Conservation (phyloP, 352 stramenopile genomes). For the Pythium aquatile region DNA sequence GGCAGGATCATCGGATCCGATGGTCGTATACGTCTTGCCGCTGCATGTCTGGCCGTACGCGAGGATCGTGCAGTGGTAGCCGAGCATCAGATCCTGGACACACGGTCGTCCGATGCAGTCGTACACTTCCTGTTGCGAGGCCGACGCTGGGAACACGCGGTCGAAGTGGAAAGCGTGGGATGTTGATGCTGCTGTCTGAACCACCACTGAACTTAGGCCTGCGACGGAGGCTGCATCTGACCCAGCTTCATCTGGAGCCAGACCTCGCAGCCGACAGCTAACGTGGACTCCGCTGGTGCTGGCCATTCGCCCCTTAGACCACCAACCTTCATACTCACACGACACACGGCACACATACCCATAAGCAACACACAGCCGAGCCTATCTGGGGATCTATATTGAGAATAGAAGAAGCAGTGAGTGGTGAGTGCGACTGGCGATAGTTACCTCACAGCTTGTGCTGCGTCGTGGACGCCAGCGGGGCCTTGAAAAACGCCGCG, state of each 20-base stretch:
- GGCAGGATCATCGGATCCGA: slow-evolving; percentile 24
- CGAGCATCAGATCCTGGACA: slow-evolving; percentile 47
- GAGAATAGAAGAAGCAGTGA: slow-evolving; percentile 2
- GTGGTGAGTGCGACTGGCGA: neutral
- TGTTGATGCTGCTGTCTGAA: slow-evolving; percentile 12
- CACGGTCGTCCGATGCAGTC: slow-evolving; percentile 43
- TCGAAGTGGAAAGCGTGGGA: slow-evolving; percentile 39
- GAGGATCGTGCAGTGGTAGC: slow-evolving; percentile 75
- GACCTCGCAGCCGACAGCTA: slow-evolving; percentile 54
- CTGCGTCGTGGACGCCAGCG: slow-evolving; percentile 19
- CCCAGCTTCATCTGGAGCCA: slow-evolving; percentile 5
- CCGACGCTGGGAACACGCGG: slow-evolving; percentile 35
- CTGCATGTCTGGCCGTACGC: slow-evolving; percentile 71
- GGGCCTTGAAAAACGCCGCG: slow-evolving; percentile 56
- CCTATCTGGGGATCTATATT: neutral
- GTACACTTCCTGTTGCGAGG: slow-evolving; percentile 51
- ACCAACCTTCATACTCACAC: neutral
- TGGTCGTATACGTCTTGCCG: slow-evolving; percentile 63
- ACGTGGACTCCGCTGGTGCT: slow-evolving; percentile 41
- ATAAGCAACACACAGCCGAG: neutral
- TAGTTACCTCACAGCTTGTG: slow-evolving; percentile 15
- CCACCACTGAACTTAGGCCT: neutral
- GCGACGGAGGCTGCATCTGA: neutral
- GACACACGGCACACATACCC: neutral
- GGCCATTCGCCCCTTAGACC: neutral